A percentile compares a stretch with the other conserved stretches of the same genome.
These are phyloP conservation scores for Coprinopsis cinerea DNA, from an alignment of 768 basidiomycete genomes.

Conservation along the genomic window DNA sequence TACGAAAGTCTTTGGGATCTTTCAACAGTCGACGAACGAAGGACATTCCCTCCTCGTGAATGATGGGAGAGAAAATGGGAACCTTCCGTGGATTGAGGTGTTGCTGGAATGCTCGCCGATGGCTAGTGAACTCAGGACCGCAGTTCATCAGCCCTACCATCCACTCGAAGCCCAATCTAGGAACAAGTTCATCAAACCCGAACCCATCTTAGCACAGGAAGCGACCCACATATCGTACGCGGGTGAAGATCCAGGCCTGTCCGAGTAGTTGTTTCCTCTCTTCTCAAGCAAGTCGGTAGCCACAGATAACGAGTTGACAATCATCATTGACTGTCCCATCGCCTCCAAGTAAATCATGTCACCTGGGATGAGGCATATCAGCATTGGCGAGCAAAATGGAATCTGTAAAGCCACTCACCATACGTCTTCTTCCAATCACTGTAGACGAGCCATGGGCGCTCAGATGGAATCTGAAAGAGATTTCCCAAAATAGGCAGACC, in stretches of 20 bases:
- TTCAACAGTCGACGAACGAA: conserved; percentile 18
- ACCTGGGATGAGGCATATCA: too few species aligned
- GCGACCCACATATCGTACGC: not conserved
- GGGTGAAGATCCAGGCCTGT: conserved; percentile 6
- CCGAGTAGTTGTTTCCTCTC: conserved; percentile 23
- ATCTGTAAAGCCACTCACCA: too few species aligned
- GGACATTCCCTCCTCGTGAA: conserved; percentile 18
- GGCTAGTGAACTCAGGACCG: conserved; percentile 20
- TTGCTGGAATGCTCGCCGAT: conserved; percentile 20
- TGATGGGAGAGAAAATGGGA: conserved; percentile 17
- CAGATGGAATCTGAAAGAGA: conserved; percentile 14
- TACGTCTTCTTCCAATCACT: conserved; percentile 17
- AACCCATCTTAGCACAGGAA: not conserved
- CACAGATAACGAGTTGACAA: conserved; percentile 21
- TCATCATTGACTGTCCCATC: conserved; percentile 20
- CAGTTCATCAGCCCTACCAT: conserved; percentile 5
- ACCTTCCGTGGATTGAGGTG: conserved; percentile 19
- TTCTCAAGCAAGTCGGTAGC: conserved; percentile 22
- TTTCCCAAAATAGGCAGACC: conserved; percentile 17
- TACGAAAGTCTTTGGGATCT: conserved; percentile 16
- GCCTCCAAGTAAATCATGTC: conserved; percentile 22
- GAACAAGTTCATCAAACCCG: not conserved
- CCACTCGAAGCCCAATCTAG: not conserved
- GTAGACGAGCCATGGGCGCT: conserved; percentile 18
- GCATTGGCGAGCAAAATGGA: too few species aligned